Evolutionary conservation across 495 filamentous ascomycete genomes (phyloP), one percentile per base, ranked within the genome.

Genomic region (Copromyces sp.): DNA sequence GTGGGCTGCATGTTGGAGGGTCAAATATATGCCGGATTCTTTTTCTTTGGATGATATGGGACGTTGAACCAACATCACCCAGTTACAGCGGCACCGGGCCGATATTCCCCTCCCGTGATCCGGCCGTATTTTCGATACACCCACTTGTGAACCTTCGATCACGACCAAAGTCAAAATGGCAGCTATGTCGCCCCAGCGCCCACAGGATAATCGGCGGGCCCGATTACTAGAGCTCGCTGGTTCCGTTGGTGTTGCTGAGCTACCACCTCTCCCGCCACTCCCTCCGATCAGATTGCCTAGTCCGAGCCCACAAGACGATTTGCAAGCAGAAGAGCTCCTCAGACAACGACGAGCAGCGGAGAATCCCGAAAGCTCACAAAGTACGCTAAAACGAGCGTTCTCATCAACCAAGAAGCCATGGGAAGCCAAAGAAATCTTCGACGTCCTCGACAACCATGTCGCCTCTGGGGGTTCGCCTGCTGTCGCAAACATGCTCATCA

Each of bases 341-440:
- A 82, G 83, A 75, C 79, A 80, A 3, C 84, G 78, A 38, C 81
- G 83, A 8, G 69, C 73, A 29, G 74, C 70, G 44, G 79, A 79
- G 12, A 74, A 72, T 17, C 76, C 77, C 37, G 74, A 80, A 35
- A 69, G 59, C 8, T 78, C 78, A 12, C 82, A 83, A 70, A 80
- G 78, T 24, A 72, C 78, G 14, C 74, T 86, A 35, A 82, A 80
- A 40, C 80, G 83, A 11, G 83, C 82, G 6, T 86, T 86, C 53
- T 80, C 81, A 3, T 81, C 82, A 4, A 83, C 78, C 73, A 79
- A 79, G n/a, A 85, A 85, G 73, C 80, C 83, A 42, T 85, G 83
- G 84, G 84, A 86, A 6, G 76, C 82, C 39, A 80, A 79, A 47
- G 84, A 86, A 70, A 80, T 86, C 20, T 83, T 84, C 74, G 81